These are phyloP conservation scores for Alnus rubra DNA, from an alignment of 306 rosid genomes.

Conservation along the genomic window DNA sequence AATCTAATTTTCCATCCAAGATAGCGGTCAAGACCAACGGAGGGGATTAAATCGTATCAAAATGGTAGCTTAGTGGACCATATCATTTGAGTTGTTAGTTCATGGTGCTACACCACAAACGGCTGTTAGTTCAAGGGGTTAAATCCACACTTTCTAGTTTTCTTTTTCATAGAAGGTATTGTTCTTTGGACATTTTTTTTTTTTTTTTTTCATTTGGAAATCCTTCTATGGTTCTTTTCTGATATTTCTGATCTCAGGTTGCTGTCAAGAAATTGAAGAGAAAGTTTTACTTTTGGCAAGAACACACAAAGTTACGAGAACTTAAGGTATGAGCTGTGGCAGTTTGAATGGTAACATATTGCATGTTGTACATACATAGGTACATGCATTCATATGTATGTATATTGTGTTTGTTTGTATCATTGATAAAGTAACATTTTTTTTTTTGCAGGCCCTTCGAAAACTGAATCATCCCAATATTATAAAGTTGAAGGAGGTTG, in stretches of 20 bases:
- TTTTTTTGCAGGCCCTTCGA: slow-evolving; percentile 61
- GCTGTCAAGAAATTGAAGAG: slow-evolving; percentile 89
- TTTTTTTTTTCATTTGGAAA: slow-evolving; percentile 1
- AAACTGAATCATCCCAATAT: slow-evolving; percentile 78
- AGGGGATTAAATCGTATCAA: too few relatives aligned
- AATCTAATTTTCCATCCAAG: too few relatives aligned
- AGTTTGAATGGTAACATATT: slow-evolving; percentile 11
- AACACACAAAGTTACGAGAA: slow-evolving; percentile 74
- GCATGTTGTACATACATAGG: slow-evolving; percentile 8
- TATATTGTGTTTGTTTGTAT: neutral
- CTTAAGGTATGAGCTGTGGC: slow-evolving; percentile 56
- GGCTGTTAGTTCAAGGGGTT: too few relatives aligned
- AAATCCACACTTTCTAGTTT: neutral
- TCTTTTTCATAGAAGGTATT: neutral
- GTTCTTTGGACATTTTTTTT: neutral
- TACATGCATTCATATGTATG: slow-evolving; percentile 24
- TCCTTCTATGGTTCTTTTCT: neutral
- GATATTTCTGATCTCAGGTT: slow-evolving; percentile 46
- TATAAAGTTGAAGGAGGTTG: slow-evolving; percentile 78
- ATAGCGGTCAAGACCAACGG: too few relatives aligned
- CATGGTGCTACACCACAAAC: too few relatives aligned
- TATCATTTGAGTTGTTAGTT: too few relatives aligned
- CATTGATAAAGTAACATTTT: slow-evolving; percentile 26
- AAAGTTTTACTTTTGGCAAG: slow-evolving; percentile 89
- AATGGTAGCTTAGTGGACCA: too few relatives aligned